Evolutionary conservation across 2,329 filamentous ascomycete species (phyloP).

Genomic region (Diaporthe vexans): DNA sequence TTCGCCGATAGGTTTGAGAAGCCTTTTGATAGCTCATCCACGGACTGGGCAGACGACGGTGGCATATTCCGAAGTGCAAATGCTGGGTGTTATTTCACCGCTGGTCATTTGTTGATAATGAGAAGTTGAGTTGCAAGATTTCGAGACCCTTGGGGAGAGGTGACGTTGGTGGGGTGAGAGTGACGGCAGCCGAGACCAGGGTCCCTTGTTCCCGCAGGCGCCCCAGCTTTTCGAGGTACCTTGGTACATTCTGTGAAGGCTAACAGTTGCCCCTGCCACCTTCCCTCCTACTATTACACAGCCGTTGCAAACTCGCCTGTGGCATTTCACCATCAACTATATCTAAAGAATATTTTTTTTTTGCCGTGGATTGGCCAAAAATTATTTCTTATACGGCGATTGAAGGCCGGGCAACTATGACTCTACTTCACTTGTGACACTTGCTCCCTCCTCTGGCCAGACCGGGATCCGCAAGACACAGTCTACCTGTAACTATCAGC

Average conservation of each 20-base stretch:
- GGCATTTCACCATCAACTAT: too few species aligned
- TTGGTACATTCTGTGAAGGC: not conserved
- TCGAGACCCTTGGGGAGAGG: not conserved
- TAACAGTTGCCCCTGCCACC: not conserved
- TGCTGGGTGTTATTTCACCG: not conserved
- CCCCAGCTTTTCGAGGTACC: not conserved
- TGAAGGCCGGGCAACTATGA: not conserved
- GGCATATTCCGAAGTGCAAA: slow-evolving; percentile 7
- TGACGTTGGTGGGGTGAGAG: slow-evolving; percentile 19
- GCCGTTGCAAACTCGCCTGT: not conserved
- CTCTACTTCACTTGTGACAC: not conserved
- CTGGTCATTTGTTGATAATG: not conserved
- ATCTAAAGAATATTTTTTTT: too few species aligned
- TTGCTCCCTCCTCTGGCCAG: not conserved
- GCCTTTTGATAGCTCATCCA: slow-evolving; percentile 27
- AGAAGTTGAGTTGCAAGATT: slow-evolving; percentile 1
- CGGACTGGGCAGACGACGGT: not conserved
- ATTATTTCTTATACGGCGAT: too few species aligned
- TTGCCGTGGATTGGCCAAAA: too few species aligned
- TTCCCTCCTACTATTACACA: not conserved
- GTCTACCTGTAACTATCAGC: not conserved
- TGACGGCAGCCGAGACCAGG: not conserved
- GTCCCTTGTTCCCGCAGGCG: not conserved
- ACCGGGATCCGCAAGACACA: not conserved
- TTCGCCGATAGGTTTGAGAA: slow-evolving; percentile 21